Evolutionary conservation across 768 basidiomycete species (phyloP).

Genomic region (Rhodotorula kratochvilovae): DNA sequence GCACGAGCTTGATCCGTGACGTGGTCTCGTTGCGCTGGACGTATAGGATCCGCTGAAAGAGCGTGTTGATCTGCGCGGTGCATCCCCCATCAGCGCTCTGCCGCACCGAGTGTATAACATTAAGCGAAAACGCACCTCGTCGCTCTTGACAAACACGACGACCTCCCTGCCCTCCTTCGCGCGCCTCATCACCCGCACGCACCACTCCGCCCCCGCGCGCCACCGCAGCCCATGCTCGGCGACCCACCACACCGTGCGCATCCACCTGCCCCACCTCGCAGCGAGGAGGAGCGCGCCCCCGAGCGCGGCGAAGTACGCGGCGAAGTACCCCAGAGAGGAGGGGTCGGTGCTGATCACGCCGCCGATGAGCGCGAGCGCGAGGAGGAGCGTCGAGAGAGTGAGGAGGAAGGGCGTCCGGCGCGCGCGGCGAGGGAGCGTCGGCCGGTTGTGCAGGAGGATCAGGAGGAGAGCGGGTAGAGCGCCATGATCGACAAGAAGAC

Average conservation of each 20-base stretch:
- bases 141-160: constrained; percentile 60
- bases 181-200: constrained; percentile 53
- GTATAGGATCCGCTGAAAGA: constrained; percentile 65
- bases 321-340: constrained; percentile 53
- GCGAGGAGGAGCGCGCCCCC: constrained; percentile 53
- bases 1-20: constrained; percentile 63
- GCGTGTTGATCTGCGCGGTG: constrained; percentile 57
- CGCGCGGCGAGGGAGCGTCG: background rate
- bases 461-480: constrained; percentile 27
- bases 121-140: constrained; percentile 67
- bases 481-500: constrained; percentile 64
- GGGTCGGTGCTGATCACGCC: constrained; percentile 14
- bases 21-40: constrained; percentile 67
- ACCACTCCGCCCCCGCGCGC: constrained; percentile 50
- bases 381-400: constrained; percentile 2
- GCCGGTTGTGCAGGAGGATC: constrained; percentile 6
- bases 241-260: constrained; percentile 60
- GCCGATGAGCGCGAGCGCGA: constrained; percentile 15
- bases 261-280: constrained; percentile 57
- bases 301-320: constrained; percentile 59
- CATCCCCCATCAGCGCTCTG: no score
- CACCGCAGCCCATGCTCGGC: constrained; percentile 58
- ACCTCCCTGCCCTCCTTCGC: constrained; percentile 57
- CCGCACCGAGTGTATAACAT: no score
- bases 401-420: constrained; percentile 18